These are phyloP conservation scores for Penicillium sp. DNA, from an alignment of 2,329 filamentous ascomycete species.

Conservation along the genomic window DNA sequence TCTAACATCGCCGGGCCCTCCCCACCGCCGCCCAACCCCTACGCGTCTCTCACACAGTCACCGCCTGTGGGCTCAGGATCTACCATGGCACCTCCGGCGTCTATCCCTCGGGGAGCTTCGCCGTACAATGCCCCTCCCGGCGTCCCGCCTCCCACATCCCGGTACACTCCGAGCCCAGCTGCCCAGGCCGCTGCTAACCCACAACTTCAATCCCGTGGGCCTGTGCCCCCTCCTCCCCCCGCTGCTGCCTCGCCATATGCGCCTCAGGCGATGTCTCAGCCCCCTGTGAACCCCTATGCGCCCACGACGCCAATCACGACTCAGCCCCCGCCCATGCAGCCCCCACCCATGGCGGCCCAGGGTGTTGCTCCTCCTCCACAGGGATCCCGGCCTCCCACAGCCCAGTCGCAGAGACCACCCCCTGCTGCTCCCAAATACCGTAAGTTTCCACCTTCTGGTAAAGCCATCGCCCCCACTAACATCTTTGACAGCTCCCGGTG, in stretches of 20 bases:
- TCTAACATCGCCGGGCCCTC: constrained; percentile 67
- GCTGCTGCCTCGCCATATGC: constrained; percentile 58
- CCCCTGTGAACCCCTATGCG: constrained; percentile 45
- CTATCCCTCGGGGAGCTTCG: constrained; percentile 71
- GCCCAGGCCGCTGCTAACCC: constrained; percentile 55
- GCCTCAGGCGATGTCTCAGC: constrained; percentile 48
- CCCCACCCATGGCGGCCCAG: constrained; percentile 27
- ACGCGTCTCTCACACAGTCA: constrained; percentile 43
- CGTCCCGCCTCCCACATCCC: constrained; percentile 67
- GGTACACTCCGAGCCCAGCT: constrained; percentile 72
- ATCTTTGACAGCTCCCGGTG: constrained; percentile 61
- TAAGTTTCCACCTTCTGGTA: constrained; percentile 46
- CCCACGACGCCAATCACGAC: constrained; percentile 51
- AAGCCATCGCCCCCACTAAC: constrained; percentile 11
- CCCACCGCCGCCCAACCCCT: constrained; percentile 42
- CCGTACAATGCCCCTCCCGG: constrained; percentile 83
- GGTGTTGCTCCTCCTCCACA: constrained; percentile 41
- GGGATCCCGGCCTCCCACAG: constrained; percentile 49
- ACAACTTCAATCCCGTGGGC: constrained; percentile 47
- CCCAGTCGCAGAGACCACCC: constrained; percentile 52
- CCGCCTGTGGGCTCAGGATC: constrained; percentile 39
- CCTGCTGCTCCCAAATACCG: constrained; percentile 67
- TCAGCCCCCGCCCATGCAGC: constrained; percentile 26
- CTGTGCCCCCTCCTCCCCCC: constrained; percentile 52
- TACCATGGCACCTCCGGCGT: constrained; percentile 53